Evolutionary conservation across 768 basidiomycete genomes (phyloP), one percentile per base, ranked within the genome.

Genomic region (Russula virescens): DNA sequence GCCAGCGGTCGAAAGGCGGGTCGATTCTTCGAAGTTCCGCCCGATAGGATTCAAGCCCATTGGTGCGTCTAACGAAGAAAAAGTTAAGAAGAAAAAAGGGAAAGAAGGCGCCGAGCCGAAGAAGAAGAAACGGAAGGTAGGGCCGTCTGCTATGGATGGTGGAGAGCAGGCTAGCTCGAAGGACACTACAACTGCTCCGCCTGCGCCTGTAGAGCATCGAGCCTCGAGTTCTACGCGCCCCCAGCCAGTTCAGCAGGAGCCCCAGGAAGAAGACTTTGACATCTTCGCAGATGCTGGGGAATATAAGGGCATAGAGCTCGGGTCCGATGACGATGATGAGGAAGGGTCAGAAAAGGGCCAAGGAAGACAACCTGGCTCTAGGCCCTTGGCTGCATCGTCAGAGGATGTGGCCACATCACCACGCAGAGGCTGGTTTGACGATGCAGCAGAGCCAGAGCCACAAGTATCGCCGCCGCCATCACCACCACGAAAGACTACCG

Each of bases 271-370:
- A 21, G 84, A 91, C 56, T 81, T 91, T 46, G 89, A 96, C 70
- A 95, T 97, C 47, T 97, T 97, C 71, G 89, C 84, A 2, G 94
- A 77, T 57, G 90, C 84, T 5, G 93, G 87, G 10, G 91, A 91
- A 53, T 97, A 95, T 70, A 80, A 87, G 55, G 89, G 89, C 1
- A 71, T 89, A 8, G 80, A 83, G 50, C 66, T 82, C 5, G 84
- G 78, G 23, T 82, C 82, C 53, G 72, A 73, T n/a, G 72, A 71
- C 16, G 69, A 69, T 10, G 69, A 68, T 23, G 70, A 58, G 19
- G 45, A 49, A 16, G 51, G 31, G 47, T 26, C 56, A 25, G 55
- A 58, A 16, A 23, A 38, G 10, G 53, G 26, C 23, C 31, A 26
- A n/a, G 38, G 48, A 43, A 21, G 10, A 10, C 14, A n/a, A 25